Percentiles rank a stretch among this genome's conserved stretches.
These are phyloP conservation scores for Biscogniauxia marginata DNA, from an alignment of 2,329 filamentous ascomycete species.

Conservation along the genomic window DNA sequence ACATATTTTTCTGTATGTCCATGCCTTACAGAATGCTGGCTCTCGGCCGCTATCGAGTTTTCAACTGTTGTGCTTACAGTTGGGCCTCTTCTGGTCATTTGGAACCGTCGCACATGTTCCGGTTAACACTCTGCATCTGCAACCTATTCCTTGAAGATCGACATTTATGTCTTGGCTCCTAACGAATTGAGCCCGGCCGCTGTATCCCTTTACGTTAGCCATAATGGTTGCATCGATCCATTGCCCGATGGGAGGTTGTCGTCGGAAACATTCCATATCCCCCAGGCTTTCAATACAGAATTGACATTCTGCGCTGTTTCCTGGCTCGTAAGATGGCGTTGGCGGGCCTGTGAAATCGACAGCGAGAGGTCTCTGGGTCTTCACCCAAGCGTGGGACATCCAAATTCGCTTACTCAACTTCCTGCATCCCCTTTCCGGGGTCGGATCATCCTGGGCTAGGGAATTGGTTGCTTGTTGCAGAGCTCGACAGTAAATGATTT, in stretches of 20 bases:
- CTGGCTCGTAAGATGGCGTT: conserved; percentile 28
- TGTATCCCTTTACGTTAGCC: conserved; percentile 30
- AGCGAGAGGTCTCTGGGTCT: conserved; percentile 22
- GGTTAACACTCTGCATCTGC: no score
- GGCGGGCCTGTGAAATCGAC: conserved; percentile 27
- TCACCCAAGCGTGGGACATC: conserved; percentile 27
- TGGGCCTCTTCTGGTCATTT: no score
- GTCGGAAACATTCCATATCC: conserved; percentile 27
- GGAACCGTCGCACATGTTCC: no score
- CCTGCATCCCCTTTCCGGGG: conserved; percentile 18
- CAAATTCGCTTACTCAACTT: conserved; percentile 26
- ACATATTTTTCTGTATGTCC: neutral
- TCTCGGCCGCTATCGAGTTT: neutral
- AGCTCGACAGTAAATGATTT: conserved; percentile 21
- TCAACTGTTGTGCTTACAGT: no score
- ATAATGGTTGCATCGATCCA: conserved; percentile 29
- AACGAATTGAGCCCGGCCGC: conserved; percentile 27
- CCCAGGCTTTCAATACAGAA: conserved; percentile 22
- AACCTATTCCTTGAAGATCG: conserved; percentile 26
- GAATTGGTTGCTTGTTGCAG: conserved; percentile 25
- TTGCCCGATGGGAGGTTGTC: conserved; percentile 25
- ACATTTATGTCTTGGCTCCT: conserved; percentile 26
- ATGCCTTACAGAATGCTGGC: neutral
- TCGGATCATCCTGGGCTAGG: conserved; percentile 14
- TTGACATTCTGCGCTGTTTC: conserved; percentile 21